Evolutionary conservation across 2,329 filamentous ascomycete genomes (phyloP).

Genomic region (Diaporthe citriasiana): DNA sequence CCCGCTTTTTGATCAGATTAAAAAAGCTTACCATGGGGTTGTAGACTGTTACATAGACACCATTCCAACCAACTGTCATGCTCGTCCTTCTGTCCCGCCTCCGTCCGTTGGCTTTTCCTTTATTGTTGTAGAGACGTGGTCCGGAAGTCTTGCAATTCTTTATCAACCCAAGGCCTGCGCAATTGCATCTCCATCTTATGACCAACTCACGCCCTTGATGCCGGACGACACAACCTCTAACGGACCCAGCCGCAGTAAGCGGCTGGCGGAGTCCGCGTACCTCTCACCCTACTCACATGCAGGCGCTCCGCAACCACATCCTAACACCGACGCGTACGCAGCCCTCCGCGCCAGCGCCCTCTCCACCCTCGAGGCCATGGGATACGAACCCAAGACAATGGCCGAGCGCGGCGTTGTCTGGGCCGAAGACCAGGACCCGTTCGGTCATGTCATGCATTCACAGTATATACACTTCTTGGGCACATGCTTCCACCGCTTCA

Average conservation of each 20-base stretch:
- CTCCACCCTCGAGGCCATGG: slow-evolving; percentile 43
- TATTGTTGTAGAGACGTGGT: too few relatives aligned
- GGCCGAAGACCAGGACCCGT: slow-evolving; percentile 49
- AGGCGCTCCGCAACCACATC: slow-evolving; percentile 44
- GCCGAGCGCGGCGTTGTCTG: slow-evolving; percentile 44
- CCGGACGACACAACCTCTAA: not conserved
- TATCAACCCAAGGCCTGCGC: not conserved
- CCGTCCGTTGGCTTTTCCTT: not conserved
- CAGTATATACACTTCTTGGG: slow-evolving; percentile 47
- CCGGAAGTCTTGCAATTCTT: not conserved
- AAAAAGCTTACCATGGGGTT: not conserved
- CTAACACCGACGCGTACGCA: slow-evolving; percentile 43
- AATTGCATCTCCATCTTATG: not conserved
- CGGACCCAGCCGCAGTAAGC: not conserved
- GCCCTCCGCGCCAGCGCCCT: slow-evolving; percentile 42
- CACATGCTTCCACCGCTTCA: slow-evolving; percentile 44
- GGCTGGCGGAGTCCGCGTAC: slow-evolving; percentile 38
- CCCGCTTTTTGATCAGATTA: not conserved
- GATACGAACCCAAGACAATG: slow-evolving; percentile 43
- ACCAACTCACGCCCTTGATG: not conserved
- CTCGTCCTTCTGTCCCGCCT: not conserved
- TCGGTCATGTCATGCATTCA: slow-evolving; percentile 47
- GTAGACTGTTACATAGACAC: not conserved
- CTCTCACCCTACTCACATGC: slow-evolving; percentile 43
- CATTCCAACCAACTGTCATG: not conserved